A percentile compares a stretch with the other conserved stretches of the same genome.
These are phyloP conservation scores for Sequoia sempervirens DNA, from an alignment of 75 land plant genomes.

Conservation along the genomic window DNA sequence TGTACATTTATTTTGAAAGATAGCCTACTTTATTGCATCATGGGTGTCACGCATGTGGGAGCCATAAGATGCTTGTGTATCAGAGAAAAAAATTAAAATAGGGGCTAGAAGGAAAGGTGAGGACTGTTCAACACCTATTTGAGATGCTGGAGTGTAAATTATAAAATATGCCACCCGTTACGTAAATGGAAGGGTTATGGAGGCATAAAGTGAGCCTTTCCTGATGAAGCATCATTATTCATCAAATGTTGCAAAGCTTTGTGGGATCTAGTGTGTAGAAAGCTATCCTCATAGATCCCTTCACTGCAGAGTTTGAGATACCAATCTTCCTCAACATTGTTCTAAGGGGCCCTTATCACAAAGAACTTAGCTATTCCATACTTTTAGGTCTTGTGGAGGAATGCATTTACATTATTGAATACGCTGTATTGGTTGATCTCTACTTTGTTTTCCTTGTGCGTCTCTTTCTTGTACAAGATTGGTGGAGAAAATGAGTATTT, in stretches of 20 bases:
- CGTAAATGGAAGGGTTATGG: not conserved
- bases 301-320: not conserved
- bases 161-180: not conserved
- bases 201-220: not conserved
- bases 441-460: not conserved
- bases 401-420: not conserved
- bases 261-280: not conserved
- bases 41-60: not conserved
- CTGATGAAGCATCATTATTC: not conserved
- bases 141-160: not conserved
- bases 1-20: not conserved
- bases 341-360: not conserved
- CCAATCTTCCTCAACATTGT: not conserved
- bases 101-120: not conserved
- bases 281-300: not conserved
- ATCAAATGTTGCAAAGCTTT: not conserved
- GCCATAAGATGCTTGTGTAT: not conserved
- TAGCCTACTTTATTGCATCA: no score
- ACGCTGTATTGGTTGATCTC: not conserved
- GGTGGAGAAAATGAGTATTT: not conserved
- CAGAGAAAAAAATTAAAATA: not conserved
- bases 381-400: not conserved
- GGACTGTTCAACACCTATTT: not conserved
- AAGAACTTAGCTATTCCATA: not conserved
- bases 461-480: no score